Evolutionary conservation across 345 rosid species (phyloP), one percentile per base, ranked within the genome.

Genomic region (Diplotaxis tenuifolia): DNA sequence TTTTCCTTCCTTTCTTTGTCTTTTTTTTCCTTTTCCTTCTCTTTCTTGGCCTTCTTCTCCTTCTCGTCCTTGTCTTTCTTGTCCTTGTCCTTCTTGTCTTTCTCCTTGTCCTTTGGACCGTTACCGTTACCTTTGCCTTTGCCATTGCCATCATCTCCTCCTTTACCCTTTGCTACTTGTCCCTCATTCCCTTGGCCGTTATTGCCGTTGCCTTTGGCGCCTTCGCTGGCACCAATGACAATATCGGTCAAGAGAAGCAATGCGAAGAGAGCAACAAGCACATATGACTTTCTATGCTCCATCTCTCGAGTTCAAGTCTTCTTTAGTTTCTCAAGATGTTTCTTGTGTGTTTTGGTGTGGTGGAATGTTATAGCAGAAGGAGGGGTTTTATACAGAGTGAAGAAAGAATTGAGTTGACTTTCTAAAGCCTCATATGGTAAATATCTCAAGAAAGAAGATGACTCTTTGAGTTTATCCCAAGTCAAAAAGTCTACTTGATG

Each of bases 181-280:
- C 45, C 61, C 1, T 70, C 66, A 10, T 62, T 31, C 14, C 65
- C 47, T 42, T 75, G 54, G 29, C 31, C 69, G 27, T 54, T 32
- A 28, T 75, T 42, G 34, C 34, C 68, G 15, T 68, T 72, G 32
- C 21, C 73, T 50, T 67, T 59, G 58, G 58, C 76, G 6, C 76
- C 80, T 28, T 70, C 47, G 50, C 73, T 66, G 31, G 42, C 14
- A 7, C 76, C 76, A 71, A 77, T 77, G 72, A 71, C 72, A 38
- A 59, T 52, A 12, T 80, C 85, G 2, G 70, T 73, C 62, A 78
- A 75, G 15, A 86, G 54, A 32, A 88, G 34, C 55, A 84, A 45
- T 32, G 80, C 70, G 25, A 85, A 73, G 65, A 84, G 18, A 27
- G 80, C 75, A 9, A 71, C 76, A 12, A 77, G 73, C 76, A 71